Conservation (phyloP, 139 green algal genomes). For the Chlamydomonas sp. region DNA sequence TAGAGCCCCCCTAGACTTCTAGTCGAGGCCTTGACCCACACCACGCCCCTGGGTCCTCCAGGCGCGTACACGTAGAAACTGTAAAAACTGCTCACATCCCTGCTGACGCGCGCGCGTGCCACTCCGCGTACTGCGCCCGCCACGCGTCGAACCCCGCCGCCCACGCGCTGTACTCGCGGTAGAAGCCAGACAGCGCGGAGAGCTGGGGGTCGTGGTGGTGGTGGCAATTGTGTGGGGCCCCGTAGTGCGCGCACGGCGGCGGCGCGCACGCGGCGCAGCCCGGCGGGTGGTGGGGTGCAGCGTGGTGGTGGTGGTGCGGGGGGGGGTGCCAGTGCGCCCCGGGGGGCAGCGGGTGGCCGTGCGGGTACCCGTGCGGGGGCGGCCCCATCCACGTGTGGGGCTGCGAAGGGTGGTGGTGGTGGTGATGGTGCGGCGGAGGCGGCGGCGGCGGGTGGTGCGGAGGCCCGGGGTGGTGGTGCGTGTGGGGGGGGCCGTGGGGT, state of each 20-base stretch:
- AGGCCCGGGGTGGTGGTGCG: background rate
- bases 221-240: background rate
- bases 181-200: background rate
- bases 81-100: no score
- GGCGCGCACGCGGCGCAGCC: background rate
- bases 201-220: background rate
- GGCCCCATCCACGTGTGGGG: no score
- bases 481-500: background rate
- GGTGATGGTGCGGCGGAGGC: background rate
- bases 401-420: background rate
- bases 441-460: background rate
- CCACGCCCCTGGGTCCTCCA: no score
- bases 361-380: no score
- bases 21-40: no score
- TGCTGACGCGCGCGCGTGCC: constrained; percentile 7
- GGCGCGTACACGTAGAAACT: no score
- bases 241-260: background rate
- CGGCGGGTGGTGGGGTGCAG: background rate
- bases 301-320: background rate
- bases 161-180: background rate
- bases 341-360: no score
- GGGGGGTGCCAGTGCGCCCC: background rate
- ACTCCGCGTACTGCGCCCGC: constrained; percentile 14
- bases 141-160: background rate
- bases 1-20: no score